A percentile compares a stretch with the other conserved stretches of the same genome.
These are phyloP conservation scores for Diaporthe nobilis DNA, from an alignment of 2,329 filamentous ascomycete genomes.

Conservation along the genomic window DNA sequence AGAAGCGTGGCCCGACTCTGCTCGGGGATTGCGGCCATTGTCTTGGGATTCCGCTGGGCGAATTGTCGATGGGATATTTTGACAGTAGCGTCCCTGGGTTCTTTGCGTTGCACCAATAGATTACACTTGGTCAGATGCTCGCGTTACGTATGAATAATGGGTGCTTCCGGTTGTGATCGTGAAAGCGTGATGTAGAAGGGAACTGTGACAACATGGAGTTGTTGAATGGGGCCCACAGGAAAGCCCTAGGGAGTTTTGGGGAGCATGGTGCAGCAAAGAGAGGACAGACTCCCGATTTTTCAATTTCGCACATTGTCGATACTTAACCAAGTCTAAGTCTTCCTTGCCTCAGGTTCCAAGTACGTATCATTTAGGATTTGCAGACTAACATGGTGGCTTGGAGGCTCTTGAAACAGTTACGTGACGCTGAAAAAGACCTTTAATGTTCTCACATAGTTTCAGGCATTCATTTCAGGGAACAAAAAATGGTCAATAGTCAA, in stretches of 20 bases:
- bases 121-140: background rate
- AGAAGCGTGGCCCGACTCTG: background rate
- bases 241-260: no score
- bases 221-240: no score
- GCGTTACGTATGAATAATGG: accelerated
- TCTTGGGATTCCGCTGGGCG: no score
- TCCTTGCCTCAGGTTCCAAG: background rate
- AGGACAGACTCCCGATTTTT: background rate
- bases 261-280: background rate
- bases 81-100: accelerated
- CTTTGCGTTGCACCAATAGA: background rate
- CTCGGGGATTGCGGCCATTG: background rate
- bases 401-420: background rate
- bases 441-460: no score
- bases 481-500: background rate
- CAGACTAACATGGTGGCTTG: background rate
- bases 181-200: no score
- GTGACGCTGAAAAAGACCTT: accelerated
- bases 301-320: background rate
- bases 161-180: background rate
- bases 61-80: background rate
- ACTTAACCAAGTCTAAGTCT: background rate
- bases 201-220: background rate
- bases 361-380: no score
- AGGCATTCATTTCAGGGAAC: background rate